phyloP scores from a whole-genome alignment of 2,329 filamentous ascomycete species.

The Fusarium sambucinum region DNA sequence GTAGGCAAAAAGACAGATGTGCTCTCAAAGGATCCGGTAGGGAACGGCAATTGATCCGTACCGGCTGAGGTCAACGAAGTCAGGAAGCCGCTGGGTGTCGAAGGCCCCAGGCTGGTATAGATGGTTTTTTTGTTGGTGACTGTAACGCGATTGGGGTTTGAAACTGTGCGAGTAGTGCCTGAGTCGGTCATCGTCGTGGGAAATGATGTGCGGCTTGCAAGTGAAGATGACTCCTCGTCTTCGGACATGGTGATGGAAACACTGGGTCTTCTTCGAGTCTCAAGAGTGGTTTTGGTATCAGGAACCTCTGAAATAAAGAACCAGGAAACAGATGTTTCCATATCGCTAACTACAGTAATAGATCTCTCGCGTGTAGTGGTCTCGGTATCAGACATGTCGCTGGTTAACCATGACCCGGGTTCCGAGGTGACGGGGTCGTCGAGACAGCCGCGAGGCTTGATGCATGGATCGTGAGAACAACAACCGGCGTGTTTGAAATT shows the following conservation, averaged over 20 bases:
- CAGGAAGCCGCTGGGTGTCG: conserved; percentile 22
- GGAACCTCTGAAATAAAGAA: background rate
- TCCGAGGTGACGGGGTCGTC: conserved; percentile 9
- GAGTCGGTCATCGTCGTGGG: conserved; percentile 52
- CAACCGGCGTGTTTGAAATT: conserved; percentile 56
- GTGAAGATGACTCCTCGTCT: conserved; percentile 2
- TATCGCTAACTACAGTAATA: background rate
- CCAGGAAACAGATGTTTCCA: too few relatives aligned
- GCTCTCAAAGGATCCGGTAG: conserved; percentile 22
- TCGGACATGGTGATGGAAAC: conserved; percentile 7
- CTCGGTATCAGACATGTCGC: conserved; percentile 9
- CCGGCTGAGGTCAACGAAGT: conserved; percentile 20
- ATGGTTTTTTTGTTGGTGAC: conserved; percentile 53
- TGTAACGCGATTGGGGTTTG: conserved; percentile 52
- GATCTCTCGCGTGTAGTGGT: background rate
- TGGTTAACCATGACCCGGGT: background rate
- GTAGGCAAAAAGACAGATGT: conserved; percentile 24
- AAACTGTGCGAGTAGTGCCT: conserved; percentile 53
- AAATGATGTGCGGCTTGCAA: conserved; percentile 2
- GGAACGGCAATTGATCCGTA: conserved; percentile 2
- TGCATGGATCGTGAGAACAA: conserved; percentile 60
- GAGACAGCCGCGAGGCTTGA: conserved; percentile 22
- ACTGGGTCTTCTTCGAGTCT: conserved; percentile 4
- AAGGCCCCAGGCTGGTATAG: conserved; percentile 45
- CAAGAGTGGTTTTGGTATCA: background rate